phyloP scores from a whole-genome alignment of 2,329 filamentous ascomycete genomes.

The Cladophialophora bantiana region DNA sequence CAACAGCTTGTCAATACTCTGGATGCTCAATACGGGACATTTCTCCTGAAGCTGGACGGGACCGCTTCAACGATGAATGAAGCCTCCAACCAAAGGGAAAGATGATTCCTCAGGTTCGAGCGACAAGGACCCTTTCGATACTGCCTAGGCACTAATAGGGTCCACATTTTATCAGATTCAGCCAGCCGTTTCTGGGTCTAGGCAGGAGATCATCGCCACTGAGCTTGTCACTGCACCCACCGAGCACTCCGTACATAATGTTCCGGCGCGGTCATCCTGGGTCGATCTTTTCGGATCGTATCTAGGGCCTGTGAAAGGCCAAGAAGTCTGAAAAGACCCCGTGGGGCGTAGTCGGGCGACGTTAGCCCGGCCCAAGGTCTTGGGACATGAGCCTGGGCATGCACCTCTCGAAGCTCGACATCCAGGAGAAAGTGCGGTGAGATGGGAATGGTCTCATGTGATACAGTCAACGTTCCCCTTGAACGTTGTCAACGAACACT shows the following conservation, averaged over 20 bases:
- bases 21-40: not conserved
- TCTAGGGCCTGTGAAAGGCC: not conserved
- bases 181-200: not conserved
- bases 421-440: slow-evolving; percentile 35
- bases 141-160: too few relatives aligned
- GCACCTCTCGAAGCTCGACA: not conserved
- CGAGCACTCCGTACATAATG: not conserved
- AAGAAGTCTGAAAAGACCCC: not conserved
- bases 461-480: slow-evolving; percentile 1
- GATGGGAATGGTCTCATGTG: slow-evolving; percentile 29
- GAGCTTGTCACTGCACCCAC: not conserved
- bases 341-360: not conserved
- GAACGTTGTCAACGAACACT: not conserved
- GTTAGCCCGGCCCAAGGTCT: not conserved
- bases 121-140: not conserved
- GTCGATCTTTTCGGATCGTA: not conserved
- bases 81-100: too few relatives aligned
- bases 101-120: not conserved
- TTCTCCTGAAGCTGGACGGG: not conserved
- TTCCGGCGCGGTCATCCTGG: not conserved
- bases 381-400: not conserved
- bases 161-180: not conserved
- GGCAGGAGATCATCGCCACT: not conserved
- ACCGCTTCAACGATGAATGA: not conserved
- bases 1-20: not conserved